Conservation (phyloP, 1,284 basidiomycete genomes). For the Apiotrichum gracile region DNA sequence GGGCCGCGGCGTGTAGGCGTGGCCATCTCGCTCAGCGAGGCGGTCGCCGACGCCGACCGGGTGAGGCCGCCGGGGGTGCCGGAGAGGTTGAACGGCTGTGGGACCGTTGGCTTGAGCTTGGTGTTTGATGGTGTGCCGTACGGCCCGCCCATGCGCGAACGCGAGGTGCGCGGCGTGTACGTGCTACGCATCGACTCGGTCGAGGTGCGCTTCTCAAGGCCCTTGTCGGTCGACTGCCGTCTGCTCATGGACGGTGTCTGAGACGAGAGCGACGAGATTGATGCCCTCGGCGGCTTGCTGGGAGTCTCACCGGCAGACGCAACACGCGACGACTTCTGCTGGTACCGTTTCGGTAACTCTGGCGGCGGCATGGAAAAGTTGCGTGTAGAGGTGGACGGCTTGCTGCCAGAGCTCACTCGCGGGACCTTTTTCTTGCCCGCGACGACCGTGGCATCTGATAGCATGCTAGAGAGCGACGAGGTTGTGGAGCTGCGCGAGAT, state of each 20-base stretch:
- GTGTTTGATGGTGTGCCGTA: not conserved
- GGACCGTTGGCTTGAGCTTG: slow-evolving; percentile 6
- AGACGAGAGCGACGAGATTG: no score
- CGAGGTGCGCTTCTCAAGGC: slow-evolving; percentile 8
- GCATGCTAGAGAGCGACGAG: not conserved
- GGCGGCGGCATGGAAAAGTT: not conserved
- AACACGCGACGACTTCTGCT: not conserved
- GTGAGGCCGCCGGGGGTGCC: not conserved
- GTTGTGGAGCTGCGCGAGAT: not conserved
- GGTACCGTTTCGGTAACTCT: not conserved
- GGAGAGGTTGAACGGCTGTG: slow-evolving; percentile 11
- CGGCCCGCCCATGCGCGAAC: not conserved
- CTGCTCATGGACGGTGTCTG: not conserved
- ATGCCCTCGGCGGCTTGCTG: not conserved
- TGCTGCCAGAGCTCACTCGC: not conserved
- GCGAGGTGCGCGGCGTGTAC: not conserved
- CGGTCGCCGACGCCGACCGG: not conserved
- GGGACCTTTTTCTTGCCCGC: not conserved
- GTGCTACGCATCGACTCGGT: not conserved
- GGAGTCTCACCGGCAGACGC: not conserved
- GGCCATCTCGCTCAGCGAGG: not conserved
- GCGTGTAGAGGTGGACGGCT: not conserved
- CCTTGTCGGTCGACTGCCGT: not conserved
- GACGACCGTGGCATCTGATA: not conserved
- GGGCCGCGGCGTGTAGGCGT: slow-evolving; percentile 3